These are phyloP conservation scores for Puccinia polysora DNA, from an alignment of 1,284 basidiomycete species.

Conservation along the genomic window DNA sequence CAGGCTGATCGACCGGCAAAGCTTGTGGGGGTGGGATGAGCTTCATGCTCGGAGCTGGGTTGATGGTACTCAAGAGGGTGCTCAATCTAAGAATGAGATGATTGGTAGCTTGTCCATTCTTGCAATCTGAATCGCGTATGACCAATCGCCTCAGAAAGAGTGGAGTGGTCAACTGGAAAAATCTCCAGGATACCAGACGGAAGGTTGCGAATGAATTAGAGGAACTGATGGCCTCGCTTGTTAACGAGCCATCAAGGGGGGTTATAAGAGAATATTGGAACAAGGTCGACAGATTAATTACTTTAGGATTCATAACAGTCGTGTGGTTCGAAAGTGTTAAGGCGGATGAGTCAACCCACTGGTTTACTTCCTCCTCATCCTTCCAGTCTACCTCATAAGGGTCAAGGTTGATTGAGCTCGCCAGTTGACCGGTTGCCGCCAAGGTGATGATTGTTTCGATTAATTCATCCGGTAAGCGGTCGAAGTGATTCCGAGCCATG, in stretches of 20 bases:
- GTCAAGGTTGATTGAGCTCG: not conserved
- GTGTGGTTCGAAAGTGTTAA: not conserved
- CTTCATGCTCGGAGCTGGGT: not conserved
- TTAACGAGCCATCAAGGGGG: not conserved
- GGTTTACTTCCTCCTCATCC: constrained; percentile 19
- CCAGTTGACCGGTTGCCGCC: not conserved
- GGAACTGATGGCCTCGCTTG: constrained; percentile 3
- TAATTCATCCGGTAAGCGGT: constrained; percentile 15
- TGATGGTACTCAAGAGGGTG: not conserved
- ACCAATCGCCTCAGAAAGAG: constrained; percentile 19
- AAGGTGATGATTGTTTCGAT: constrained; percentile 17
- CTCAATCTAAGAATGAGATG: constrained; percentile 1
- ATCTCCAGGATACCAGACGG: constrained; percentile 23
- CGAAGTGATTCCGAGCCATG: constrained; percentile 14
- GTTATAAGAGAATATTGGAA: no score
- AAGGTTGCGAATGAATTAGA: not conserved
- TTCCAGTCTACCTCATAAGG: constrained; percentile 21
- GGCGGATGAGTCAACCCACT: not conserved
- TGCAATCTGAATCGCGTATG: constrained; percentile 3
- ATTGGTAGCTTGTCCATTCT: not conserved
- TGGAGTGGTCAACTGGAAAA: constrained; percentile 15
- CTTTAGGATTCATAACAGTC: no score
- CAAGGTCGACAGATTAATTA: not conserved
- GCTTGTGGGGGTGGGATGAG: not conserved
- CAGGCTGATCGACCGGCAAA: not conserved